Percentiles rank a stretch among this genome's conserved stretches.
phyloP scores from a whole-genome alignment of 441 rosid genomes.

The Aquilaria agallochum region DNA sequence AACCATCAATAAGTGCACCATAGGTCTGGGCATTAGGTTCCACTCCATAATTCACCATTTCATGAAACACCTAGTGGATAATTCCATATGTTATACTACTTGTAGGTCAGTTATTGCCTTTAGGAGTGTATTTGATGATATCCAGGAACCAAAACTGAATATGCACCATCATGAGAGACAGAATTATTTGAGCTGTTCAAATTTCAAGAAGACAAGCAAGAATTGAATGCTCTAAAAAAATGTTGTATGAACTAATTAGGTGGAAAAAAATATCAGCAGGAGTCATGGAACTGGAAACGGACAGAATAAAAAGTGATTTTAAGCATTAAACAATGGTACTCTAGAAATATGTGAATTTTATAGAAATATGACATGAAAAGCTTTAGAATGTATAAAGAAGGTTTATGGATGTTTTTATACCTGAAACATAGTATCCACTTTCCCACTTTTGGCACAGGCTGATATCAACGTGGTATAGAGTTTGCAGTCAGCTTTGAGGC shows the following conservation, averaged over 20 bases:
- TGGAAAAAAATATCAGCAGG: no score
- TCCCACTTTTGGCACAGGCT: slow-evolving; percentile 87
- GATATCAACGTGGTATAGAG: slow-evolving; percentile 92
- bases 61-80: slow-evolving; percentile 69
- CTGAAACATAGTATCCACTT: slow-evolving; percentile 96
- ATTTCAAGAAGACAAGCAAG: slow-evolving; percentile 1
- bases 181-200: slow-evolving; percentile 4
- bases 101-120: neutral
- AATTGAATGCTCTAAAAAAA: neutral
- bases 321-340: neutral
- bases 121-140: neutral
- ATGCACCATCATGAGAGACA: slow-evolving; percentile 8
- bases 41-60: slow-evolving; percentile 89
- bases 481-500: slow-evolving; percentile 75
- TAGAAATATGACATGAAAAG: neutral
- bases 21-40: slow-evolving; percentile 89
- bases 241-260: neutral
- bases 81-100: slow-evolving; percentile 5
- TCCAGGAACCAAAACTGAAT: neutral
- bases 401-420: slow-evolving; percentile 37
- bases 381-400: slow-evolving; percentile 11
- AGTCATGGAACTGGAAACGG: no score
- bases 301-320: neutral
- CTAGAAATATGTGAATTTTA: no score
- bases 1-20: slow-evolving; percentile 97